Evolutionary conservation across 2,329 filamentous ascomycete species (phyloP).

Genomic region (Xylaria sp.): DNA sequence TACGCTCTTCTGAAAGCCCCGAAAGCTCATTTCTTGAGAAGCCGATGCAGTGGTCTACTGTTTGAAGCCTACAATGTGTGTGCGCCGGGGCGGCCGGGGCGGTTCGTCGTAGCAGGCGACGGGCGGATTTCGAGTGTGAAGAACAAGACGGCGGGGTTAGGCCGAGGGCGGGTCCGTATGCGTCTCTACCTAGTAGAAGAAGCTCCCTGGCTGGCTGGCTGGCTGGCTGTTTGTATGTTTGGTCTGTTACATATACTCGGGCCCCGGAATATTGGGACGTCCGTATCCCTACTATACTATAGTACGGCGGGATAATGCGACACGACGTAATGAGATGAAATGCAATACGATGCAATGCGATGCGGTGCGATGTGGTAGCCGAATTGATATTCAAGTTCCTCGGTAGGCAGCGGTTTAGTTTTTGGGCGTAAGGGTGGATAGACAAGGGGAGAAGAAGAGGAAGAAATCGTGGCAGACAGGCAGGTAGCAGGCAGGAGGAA

Average conservation of each 20-base stretch:
- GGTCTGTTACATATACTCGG: not conserved
- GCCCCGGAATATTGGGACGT: not conserved
- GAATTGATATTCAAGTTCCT: conserved; percentile 10
- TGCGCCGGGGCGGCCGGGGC: not conserved
- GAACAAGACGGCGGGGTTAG: conserved; percentile 28
- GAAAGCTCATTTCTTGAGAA: conserved; percentile 83
- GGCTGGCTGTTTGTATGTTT: not conserved
- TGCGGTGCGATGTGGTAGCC: not conserved
- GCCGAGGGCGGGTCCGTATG: conserved; percentile 24
- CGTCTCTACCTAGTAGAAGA: not conserved
- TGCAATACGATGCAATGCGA: conserved; percentile 1
- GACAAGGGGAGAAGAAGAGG: not conserved
- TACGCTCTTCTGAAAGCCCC: conserved; percentile 92
- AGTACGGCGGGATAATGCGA: not conserved
- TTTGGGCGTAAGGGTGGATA: not conserved
- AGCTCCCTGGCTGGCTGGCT: not conserved
- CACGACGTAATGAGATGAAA: conserved; percentile 10
- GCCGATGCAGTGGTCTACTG: conserved; percentile 8
- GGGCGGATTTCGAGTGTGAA: conserved; percentile 8
- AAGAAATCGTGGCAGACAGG: not conserved
- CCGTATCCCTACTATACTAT: not conserved
- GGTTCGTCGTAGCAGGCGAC: conserved; percentile 7
- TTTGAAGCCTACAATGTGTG: conserved; percentile 6
- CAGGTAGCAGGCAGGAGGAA: not conserved
- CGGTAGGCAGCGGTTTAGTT: conserved; percentile 1